phyloP scores from a whole-genome alignment of 2,329 filamentous ascomycete genomes.

The Trichocomaceae sp. region DNA sequence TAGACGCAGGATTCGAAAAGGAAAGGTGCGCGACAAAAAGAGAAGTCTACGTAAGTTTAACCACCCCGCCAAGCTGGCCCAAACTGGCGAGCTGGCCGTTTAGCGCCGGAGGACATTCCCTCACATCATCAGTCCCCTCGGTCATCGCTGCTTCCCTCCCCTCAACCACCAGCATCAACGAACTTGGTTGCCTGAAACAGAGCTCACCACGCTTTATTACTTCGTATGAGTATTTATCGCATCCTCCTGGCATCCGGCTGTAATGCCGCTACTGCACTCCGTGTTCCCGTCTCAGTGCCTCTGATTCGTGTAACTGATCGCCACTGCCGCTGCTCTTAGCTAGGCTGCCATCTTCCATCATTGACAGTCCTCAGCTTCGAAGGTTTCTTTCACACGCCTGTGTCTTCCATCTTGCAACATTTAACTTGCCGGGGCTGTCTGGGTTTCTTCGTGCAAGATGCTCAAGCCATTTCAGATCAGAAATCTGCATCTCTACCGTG shows the following conservation, averaged over 20 bases:
- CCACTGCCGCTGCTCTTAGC: slow-evolving; percentile 4
- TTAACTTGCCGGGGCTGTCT: neutral
- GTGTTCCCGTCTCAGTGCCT: slow-evolving; percentile 1
- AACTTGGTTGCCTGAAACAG: slow-evolving; percentile 12
- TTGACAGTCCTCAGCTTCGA: neutral
- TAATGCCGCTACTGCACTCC: neutral
- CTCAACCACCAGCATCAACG: neutral
- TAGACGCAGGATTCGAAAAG: too few species aligned
- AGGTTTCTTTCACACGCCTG: neutral
- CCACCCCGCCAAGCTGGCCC: neutral
- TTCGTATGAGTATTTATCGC: neutral
- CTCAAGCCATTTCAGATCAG: slow-evolving; percentile 38
- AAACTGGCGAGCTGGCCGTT: neutral
- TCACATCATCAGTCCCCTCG: neutral
- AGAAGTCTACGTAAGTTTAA: neutral
- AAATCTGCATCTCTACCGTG: slow-evolving; percentile 25
- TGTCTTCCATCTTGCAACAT: neutral
- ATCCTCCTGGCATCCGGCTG: neutral
- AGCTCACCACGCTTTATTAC: neutral
- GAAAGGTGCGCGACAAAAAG: neutral
- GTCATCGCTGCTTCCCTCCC: neutral
- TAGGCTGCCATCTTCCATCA: slow-evolving; percentile 7
- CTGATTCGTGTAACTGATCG: slow-evolving; percentile 4
- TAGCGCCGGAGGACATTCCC: neutral
- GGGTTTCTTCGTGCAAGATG: slow-evolving; percentile 20